Evolutionary conservation across 2,329 filamentous ascomycete genomes (phyloP).

Genomic region (Westerdykella ornata): DNA sequence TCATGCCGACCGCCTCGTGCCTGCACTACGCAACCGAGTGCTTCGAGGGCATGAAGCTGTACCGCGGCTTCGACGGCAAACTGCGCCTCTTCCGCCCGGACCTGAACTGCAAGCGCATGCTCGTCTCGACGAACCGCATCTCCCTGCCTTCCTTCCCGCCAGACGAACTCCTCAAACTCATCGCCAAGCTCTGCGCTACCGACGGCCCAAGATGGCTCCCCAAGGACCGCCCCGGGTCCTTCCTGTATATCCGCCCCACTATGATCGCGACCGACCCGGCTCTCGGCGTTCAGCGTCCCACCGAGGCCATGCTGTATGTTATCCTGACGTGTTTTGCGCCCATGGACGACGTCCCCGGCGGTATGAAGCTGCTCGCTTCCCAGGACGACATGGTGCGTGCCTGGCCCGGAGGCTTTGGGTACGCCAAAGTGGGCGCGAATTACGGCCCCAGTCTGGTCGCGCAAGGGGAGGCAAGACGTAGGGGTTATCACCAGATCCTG

Average conservation of each 20-base stretch:
- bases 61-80: slow-evolving; percentile 61
- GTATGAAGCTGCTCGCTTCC: slow-evolving; percentile 67
- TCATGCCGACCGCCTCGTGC: slow-evolving; percentile 73
- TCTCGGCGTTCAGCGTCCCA: slow-evolving; percentile 73
- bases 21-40: slow-evolving; percentile 89
- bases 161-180: slow-evolving; percentile 64
- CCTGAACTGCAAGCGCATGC: slow-evolving; percentile 62
- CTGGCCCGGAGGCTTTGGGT: slow-evolving; percentile 90
- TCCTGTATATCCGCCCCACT: slow-evolving; percentile 79
- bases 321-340: slow-evolving; percentile 51
- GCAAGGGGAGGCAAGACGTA: slow-evolving; percentile 63
- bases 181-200: slow-evolving; percentile 62
- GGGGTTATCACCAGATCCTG: slow-evolving; percentile 83
- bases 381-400: slow-evolving; percentile 78
- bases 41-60: slow-evolving; percentile 78
- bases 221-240: slow-evolving; percentile 58
- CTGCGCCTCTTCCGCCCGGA: slow-evolving; percentile 72
- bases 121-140: slow-evolving; percentile 53
- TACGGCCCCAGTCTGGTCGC: slow-evolving; percentile 80
- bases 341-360: slow-evolving; percentile 34
- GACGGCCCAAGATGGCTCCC: slow-evolving; percentile 78
- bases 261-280: slow-evolving; percentile 77
- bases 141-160: slow-evolving; percentile 69
- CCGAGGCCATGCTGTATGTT: slow-evolving; percentile 82
- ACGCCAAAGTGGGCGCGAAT: slow-evolving; percentile 88